These are phyloP conservation scores for Monilinia fructigena DNA, from an alignment of 2,329 filamentous ascomycete species.

Conservation along the genomic window DNA sequence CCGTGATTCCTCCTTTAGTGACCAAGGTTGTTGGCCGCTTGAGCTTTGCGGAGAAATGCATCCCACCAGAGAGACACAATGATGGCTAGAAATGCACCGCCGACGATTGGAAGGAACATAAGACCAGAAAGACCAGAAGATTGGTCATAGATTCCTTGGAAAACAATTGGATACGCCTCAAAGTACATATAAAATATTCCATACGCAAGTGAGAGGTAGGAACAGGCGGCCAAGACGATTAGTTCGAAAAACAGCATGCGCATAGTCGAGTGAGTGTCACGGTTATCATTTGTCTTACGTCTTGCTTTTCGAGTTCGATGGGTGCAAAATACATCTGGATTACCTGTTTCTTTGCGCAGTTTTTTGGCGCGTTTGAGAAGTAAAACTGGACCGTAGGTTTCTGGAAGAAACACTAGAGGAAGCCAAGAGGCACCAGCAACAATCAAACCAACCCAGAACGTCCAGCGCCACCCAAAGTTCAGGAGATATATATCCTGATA, in stretches of 20 bases:
- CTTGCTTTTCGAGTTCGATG: constrained; percentile 61
- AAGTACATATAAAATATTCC: constrained; percentile 64
- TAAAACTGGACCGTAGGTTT: constrained; percentile 60
- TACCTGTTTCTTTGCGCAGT: constrained; percentile 58
- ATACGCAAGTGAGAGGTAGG: constrained; percentile 62
- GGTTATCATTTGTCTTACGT: constrained; percentile 48
- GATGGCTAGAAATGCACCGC: constrained; percentile 52
- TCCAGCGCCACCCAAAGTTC: constrained; percentile 61
- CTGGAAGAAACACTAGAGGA: constrained; percentile 61
- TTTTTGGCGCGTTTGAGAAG: constrained; percentile 58
- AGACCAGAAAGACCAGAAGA: constrained; percentile 56
- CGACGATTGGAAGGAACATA: constrained; percentile 56
- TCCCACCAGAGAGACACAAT: constrained; percentile 52
- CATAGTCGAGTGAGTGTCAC: constrained; percentile 59
- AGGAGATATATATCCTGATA: constrained; percentile 59
- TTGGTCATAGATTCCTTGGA: constrained; percentile 59
- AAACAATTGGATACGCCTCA: constrained; percentile 64
- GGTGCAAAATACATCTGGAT: constrained; percentile 56
- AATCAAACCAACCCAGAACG: constrained; percentile 60
- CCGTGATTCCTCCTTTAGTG: constrained; percentile 51
- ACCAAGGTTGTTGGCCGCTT: constrained; percentile 48
- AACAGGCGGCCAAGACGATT: constrained; percentile 59
- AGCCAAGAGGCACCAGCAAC: constrained; percentile 62
- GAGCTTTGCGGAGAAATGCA: constrained; percentile 50
- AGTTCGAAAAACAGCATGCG: constrained; percentile 61